These are phyloP conservation scores for Saturnispora hagleri DNA, from an alignment of 805 yeast species.

Conservation along the genomic window DNA sequence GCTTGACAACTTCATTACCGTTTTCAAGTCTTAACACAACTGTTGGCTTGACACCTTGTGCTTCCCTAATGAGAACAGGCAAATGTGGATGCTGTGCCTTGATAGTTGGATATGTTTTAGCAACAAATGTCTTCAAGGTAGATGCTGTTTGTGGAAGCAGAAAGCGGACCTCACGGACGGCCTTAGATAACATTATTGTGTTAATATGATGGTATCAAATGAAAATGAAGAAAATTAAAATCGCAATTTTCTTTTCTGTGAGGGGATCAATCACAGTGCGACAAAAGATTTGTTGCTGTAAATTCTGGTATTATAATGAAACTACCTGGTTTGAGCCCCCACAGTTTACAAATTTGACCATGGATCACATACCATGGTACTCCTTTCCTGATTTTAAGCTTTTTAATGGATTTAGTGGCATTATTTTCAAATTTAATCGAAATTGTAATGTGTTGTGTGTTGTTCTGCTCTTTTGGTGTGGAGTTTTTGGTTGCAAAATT, in stretches of 20 bases:
- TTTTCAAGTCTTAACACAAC: constrained; percentile 65
- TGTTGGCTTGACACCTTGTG: constrained; percentile 62
- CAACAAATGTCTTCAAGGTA: constrained; percentile 53
- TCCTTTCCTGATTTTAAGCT: neutral
- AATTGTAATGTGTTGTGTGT: neutral
- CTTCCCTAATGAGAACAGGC: constrained; percentile 74
- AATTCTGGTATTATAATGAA: constrained; percentile 32
- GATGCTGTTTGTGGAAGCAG: constrained; percentile 72
- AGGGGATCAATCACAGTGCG: constrained; percentile 10
- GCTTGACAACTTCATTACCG: constrained; percentile 42
- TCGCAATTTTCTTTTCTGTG: constrained; percentile 13
- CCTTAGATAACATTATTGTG: constrained; percentile 30
- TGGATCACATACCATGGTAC: constrained; percentile 1
- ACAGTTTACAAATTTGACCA: neutral
- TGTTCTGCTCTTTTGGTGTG: neutral
- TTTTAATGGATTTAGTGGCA: neutral
- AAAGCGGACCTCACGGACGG: constrained; percentile 72
- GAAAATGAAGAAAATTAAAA: constrained; percentile 12
- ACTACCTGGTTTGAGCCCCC: neutral
- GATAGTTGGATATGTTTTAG: constrained; percentile 55
- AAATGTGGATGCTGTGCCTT: constrained; percentile 53
- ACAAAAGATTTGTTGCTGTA: constrained; percentile 62
- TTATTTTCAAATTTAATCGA: neutral
- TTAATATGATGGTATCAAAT: constrained; percentile 10
- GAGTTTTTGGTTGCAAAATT: neutral